Conservation (phyloP, 331 rosid species). For the Rosa hybrid region DNA sequence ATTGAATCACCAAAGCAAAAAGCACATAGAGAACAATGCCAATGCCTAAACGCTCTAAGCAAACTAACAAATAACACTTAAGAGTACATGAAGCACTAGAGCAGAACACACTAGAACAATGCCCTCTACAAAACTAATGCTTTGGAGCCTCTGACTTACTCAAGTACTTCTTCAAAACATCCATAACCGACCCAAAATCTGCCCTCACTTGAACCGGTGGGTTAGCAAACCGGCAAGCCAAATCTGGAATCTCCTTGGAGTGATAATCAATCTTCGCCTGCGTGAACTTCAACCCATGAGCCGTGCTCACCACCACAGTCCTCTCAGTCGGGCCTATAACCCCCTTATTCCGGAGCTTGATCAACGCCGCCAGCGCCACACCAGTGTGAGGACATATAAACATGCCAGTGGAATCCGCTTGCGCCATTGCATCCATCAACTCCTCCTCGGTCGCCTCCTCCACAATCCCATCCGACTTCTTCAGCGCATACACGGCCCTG, state of each 20-base stretch:
- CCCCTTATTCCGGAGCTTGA: conserved; percentile 65
- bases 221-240: conserved; percentile 69
- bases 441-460: conserved; percentile 91
- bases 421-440: conserved; percentile 76
- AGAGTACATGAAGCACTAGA: conserved; percentile 12
- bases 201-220: conserved; percentile 77
- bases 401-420: conserved; percentile 81
- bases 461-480: conserved; percentile 66
- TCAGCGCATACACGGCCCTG: conserved; percentile 68
- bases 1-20: neutral
- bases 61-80: conserved; percentile 4
- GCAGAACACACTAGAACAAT: neutral
- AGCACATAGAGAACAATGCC: conserved; percentile 19
- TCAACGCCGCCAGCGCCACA: conserved; percentile 70
- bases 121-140: conserved; percentile 26
- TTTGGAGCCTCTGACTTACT: conserved; percentile 39
- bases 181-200: conserved; percentile 77
- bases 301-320: conserved; percentile 84
- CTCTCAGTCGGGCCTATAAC: conserved; percentile 57
- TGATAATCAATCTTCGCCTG: conserved; percentile 77
- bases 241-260: conserved; percentile 58
- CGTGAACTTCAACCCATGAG: conserved; percentile 79
- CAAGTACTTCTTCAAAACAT: conserved; percentile 73
- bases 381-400: conserved; percentile 85
- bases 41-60: conserved; percentile 13